Conservation (phyloP, 2,329 filamentous ascomycete species). For the Clonostachys rosea region DNA sequence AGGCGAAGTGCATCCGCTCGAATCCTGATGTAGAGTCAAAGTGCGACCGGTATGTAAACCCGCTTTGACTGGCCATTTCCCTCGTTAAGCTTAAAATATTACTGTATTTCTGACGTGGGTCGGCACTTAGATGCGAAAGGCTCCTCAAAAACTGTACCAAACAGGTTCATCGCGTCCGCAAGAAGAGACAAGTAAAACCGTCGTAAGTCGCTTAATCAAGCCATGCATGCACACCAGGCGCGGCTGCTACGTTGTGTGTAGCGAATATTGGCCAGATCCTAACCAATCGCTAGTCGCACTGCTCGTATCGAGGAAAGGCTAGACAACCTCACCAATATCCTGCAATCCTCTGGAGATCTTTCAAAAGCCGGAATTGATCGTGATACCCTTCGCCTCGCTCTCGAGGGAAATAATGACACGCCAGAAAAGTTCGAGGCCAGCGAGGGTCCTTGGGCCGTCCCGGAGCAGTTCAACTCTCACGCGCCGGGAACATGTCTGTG, state of each 20-base stretch:
- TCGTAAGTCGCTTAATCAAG: constrained; percentile 32
- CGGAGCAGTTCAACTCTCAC: constrained; percentile 37
- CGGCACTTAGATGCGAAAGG: constrained; percentile 34
- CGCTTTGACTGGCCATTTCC: background rate
- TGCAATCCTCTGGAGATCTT: constrained; percentile 36
- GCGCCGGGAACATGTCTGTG: constrained; percentile 43
- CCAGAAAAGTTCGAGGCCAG: background rate
- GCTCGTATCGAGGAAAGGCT: constrained; percentile 44
- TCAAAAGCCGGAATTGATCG: constrained; percentile 1
- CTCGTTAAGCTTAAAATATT: background rate
- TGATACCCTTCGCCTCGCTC: background rate
- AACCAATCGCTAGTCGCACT: constrained; percentile 31
- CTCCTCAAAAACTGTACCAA: constrained; percentile 40
- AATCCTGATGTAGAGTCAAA: constrained; percentile 27
- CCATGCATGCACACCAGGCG: too few species aligned
- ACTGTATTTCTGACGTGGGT: background rate
- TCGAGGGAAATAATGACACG: background rate
- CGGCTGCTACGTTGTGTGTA: too few species aligned
- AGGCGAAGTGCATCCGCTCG: constrained; percentile 44
- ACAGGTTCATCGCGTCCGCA: constrained; percentile 43
- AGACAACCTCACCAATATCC: constrained; percentile 41
- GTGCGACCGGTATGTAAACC: constrained; percentile 34
- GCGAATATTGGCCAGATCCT: background rate
- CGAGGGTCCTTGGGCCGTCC: constrained; percentile 20
- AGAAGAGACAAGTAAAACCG: constrained; percentile 44